Evolutionary conservation across 768 basidiomycete species (phyloP).

Genomic region (Suillus sp.): DNA sequence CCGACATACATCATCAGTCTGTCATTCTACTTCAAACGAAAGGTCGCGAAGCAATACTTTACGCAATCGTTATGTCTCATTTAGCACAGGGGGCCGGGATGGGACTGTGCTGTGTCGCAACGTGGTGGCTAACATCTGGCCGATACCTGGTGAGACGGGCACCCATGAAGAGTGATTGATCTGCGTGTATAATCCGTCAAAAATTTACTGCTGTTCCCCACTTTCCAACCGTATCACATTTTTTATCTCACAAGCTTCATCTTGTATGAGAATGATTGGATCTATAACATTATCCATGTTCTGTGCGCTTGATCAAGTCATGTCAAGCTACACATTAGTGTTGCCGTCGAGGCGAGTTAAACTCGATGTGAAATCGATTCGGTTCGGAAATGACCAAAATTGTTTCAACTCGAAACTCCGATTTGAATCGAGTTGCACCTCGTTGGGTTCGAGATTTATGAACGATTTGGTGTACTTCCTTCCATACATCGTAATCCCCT

Average conservation of each 20-base stretch:
- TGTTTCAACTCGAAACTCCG: too few relatives aligned
- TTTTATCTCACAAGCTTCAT: not conserved
- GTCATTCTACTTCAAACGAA: conserved; percentile 17
- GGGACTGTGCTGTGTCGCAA: conserved; percentile 27
- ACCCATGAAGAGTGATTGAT: not conserved
- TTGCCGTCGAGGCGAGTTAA: too few relatives aligned
- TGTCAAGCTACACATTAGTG: not conserved
- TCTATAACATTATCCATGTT: not conserved
- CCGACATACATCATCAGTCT: conserved; percentile 21
- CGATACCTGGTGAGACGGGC: conserved; percentile 2
- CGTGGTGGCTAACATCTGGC: conserved; percentile 35
- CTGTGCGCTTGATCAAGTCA: not conserved
- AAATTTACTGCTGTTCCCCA: not conserved
- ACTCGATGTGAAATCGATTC: too few relatives aligned
- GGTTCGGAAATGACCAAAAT: too few relatives aligned
- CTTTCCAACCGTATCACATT: not conserved
- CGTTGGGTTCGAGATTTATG: too few relatives aligned
- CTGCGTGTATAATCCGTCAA: not conserved
- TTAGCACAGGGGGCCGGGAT: conserved; percentile 29
- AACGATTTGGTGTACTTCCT: too few relatives aligned
- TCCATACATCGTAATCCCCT: too few relatives aligned
- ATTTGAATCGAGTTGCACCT: too few relatives aligned
- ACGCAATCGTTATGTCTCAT: conserved; percentile 24
- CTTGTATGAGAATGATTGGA: not conserved
- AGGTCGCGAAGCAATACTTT: conserved; percentile 26